A percentile compares a stretch with the other conserved stretches of the same genome.
These are phyloP conservation scores for Begonia masoniana DNA, from an alignment of 306 rosid genomes.

Conservation along the genomic window DNA sequence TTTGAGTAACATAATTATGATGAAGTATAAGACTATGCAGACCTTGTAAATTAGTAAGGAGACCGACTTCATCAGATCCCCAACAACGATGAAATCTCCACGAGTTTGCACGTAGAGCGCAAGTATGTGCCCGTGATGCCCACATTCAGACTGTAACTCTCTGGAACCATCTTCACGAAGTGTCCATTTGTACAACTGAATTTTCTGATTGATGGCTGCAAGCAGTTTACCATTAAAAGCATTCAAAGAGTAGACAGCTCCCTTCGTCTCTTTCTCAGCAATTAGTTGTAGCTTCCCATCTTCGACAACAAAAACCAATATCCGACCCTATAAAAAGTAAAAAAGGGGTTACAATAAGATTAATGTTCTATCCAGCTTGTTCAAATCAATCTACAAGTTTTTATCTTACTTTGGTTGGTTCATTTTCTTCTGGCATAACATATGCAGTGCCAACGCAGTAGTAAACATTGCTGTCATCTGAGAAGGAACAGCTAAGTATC, in stretches of 20 bases:
- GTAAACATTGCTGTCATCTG: constrained; percentile 81
- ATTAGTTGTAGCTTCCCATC: constrained; percentile 93
- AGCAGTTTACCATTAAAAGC: constrained; percentile 93
- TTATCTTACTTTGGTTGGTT: constrained; percentile 70
- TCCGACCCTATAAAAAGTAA: constrained; percentile 56
- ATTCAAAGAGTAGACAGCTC: constrained; percentile 84
- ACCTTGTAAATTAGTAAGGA: constrained; percentile 94
- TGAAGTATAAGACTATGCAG: background rate
- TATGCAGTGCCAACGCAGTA: constrained; percentile 97
- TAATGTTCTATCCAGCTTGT: no score
- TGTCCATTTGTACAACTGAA: constrained; percentile 95
- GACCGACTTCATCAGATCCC: constrained; percentile 92
- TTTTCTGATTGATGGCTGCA: constrained; percentile 96
- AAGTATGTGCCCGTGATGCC: constrained; percentile 96
- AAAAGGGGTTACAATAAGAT: constrained; percentile 4
- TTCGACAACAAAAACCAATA: constrained; percentile 80
- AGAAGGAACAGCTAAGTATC: constrained; percentile 94
- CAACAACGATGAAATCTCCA: constrained; percentile 97
- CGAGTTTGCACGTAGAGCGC: constrained; percentile 97
- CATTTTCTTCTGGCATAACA: constrained; percentile 91
- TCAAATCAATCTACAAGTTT: constrained; percentile 1
- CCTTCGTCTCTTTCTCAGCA: constrained; percentile 97
- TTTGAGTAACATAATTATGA: no score
- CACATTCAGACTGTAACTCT: constrained; percentile 96
- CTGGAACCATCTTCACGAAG: constrained; percentile 90